A percentile compares a stretch with the other conserved stretches of the same genome.
Evolutionary conservation across 345 rosid species (phyloP).

Genomic region (Salix koriyanagi): DNA sequence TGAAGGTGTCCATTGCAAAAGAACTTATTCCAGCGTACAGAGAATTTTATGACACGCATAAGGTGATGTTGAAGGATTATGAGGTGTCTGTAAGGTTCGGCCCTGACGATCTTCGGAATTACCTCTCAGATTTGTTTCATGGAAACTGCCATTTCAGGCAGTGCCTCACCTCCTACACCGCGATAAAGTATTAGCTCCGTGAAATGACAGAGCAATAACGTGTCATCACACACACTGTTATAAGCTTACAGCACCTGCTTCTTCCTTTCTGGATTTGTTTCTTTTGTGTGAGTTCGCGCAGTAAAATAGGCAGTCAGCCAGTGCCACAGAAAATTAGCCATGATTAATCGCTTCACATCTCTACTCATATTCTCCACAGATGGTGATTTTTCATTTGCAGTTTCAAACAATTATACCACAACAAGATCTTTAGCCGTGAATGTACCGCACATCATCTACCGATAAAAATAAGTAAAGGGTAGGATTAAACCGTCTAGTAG

Average conservation of each 20-base stretch:
- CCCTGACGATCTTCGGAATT: constrained; percentile 63
- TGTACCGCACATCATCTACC: no score
- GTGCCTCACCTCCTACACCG: constrained; percentile 16
- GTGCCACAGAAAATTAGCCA: neutral
- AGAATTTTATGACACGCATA: constrained; percentile 9
- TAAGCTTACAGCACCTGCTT: neutral
- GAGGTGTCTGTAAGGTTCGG: constrained; percentile 38
- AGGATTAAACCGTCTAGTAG: no score
- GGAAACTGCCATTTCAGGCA: constrained; percentile 36
- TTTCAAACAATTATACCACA: neutral
- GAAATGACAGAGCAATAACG: neutral
- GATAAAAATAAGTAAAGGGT: no score
- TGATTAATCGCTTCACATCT: neutral
- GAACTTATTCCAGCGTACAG: constrained; percentile 20
- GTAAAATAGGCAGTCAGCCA: neutral
- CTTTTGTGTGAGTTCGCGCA: neutral
- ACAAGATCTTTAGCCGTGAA: neutral
- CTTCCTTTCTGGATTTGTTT: neutral
- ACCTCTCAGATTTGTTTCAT: constrained; percentile 66
- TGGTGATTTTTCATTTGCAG: neutral
- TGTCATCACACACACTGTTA: neutral
- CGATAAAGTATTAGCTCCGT: neutral
- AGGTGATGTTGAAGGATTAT: constrained; percentile 24
- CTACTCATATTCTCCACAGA: neutral
- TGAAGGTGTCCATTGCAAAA: constrained; percentile 19